Conservation (phyloP, 495 filamentous ascomycete genomes). For the Penicillium tannophilum region DNA sequence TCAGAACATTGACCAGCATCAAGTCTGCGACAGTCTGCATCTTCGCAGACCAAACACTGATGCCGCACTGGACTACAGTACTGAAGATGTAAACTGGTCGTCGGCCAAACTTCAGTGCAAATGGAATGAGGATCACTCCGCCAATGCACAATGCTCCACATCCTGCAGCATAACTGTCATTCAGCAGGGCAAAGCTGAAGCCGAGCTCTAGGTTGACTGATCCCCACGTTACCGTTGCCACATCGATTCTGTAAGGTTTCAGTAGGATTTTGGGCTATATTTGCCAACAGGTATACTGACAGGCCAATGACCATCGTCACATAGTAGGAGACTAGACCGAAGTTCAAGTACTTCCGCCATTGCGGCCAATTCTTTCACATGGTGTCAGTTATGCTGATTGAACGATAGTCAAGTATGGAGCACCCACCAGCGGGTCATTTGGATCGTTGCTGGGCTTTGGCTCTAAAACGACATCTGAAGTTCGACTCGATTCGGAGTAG, state of each 20-base stretch:
- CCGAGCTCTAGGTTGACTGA: constrained; percentile 40
- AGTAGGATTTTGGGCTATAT: not conserved
- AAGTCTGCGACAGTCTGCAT: constrained; percentile 40
- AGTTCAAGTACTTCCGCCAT: constrained; percentile 27
- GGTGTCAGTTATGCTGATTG: not conserved
- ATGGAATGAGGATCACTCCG: constrained; percentile 45
- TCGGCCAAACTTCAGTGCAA: constrained; percentile 46
- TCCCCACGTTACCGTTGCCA: constrained; percentile 42
- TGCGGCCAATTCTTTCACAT: constrained; percentile 19
- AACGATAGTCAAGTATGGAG: not conserved
- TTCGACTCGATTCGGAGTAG: constrained; percentile 7
- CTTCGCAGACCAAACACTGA: constrained; percentile 42
- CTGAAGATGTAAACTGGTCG: constrained; percentile 47
- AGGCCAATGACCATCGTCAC: constrained; percentile 25
- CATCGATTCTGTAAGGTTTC: constrained; percentile 26
- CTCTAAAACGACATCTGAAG: constrained; percentile 20
- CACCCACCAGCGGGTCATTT: constrained; percentile 26
- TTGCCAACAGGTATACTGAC: constrained; percentile 9
- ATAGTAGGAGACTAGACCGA: constrained; percentile 26
- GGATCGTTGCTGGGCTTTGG: constrained; percentile 24
- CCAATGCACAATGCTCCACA: constrained; percentile 42
- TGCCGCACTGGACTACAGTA: constrained; percentile 33
- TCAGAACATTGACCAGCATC: constrained; percentile 38
- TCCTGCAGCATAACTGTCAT: constrained; percentile 42
- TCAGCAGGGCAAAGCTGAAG: constrained; percentile 39